phyloP scores from a whole-genome alignment of 306 rosid genomes.

The Amphicarpaea edgeworthii region DNA sequence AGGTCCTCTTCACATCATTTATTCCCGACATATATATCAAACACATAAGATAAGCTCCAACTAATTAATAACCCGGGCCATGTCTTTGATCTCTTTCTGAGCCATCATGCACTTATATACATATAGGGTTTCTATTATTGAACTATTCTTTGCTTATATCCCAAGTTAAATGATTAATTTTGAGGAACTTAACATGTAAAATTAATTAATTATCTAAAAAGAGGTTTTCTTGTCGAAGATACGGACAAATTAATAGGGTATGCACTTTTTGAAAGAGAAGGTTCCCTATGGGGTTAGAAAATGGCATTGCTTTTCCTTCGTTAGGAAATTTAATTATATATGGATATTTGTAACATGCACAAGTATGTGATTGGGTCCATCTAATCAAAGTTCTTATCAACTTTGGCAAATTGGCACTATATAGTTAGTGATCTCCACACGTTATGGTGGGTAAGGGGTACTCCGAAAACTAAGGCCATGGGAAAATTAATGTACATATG shows the following conservation, averaged over 20 bases:
- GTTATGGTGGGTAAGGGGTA: background rate
- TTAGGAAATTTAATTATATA: background rate
- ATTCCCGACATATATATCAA: constrained; percentile 50
- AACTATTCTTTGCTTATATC: constrained; percentile 48
- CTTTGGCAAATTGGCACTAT: background rate
- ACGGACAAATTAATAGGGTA: background rate
- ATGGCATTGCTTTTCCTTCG: background rate
- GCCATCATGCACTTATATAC: constrained; percentile 24
- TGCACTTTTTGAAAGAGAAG: constrained; percentile 25
- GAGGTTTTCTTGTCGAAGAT: background rate
- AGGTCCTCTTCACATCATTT: constrained; percentile 50
- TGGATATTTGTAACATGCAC: background rate
- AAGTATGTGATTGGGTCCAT: constrained; percentile 1
- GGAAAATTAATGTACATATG: background rate
- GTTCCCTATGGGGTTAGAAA: constrained; percentile 23
- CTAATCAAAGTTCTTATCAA: background rate
- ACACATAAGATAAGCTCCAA: constrained; percentile 35
- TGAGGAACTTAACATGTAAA: background rate
- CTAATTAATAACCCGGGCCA: constrained; percentile 31
- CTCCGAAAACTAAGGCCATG: background rate
- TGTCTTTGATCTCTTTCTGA: constrained; percentile 10
- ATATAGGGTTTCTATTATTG: constrained; percentile 17
- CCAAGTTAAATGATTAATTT: constrained; percentile 50
- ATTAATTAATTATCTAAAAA: constrained; percentile 12
- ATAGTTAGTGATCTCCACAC: no score